Conservation (phyloP, 192 early-diverging fungal genomes). For the Phlyctochytrium arcticum region DNA sequence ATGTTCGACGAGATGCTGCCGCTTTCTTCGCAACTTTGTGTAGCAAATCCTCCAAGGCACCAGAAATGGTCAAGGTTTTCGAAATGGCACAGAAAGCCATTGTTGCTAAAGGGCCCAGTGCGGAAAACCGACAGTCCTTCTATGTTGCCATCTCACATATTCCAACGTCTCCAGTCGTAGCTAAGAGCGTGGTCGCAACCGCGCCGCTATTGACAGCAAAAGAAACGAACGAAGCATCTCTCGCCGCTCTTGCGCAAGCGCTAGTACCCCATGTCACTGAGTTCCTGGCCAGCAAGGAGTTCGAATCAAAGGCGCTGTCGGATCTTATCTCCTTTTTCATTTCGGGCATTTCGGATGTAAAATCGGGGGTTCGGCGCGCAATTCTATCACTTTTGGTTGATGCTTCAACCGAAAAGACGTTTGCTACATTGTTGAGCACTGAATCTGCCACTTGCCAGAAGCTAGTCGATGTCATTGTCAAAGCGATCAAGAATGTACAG, state of each 20-base stretch:
- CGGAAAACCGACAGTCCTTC: conserved; percentile 64
- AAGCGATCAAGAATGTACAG: conserved; percentile 40
- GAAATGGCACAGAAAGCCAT: conserved; percentile 56
- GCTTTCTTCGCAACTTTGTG: conserved; percentile 59
- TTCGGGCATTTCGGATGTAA: conserved; percentile 55
- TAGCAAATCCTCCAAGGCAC: conserved; percentile 39
- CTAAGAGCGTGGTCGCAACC: conserved; percentile 55
- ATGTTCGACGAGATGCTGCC: conserved; percentile 51
- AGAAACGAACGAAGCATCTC: conserved; percentile 72
- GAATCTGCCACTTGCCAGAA: conserved; percentile 25
- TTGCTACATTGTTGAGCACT: conserved; percentile 5
- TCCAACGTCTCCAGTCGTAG: conserved; percentile 29
- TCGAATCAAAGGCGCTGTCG: conserved; percentile 36
- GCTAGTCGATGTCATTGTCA: conserved; percentile 50
- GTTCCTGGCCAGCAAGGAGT: conserved; percentile 40
- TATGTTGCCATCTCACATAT: conserved; percentile 54
- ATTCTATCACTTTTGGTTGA: conserved; percentile 62
- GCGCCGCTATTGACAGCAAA: conserved; percentile 66
- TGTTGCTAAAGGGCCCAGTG: conserved; percentile 35
- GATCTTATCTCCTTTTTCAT: conserved; percentile 44
- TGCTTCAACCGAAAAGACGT: conserved; percentile 47
- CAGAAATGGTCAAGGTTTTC: conserved; percentile 54
- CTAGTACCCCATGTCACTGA: conserved; percentile 50
- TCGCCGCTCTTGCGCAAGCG: conserved; percentile 56
- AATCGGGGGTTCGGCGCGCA: conserved; percentile 55